Conservation (phyloP, 768 basidiomycete genomes). For the Tephrocybe sp. region DNA sequence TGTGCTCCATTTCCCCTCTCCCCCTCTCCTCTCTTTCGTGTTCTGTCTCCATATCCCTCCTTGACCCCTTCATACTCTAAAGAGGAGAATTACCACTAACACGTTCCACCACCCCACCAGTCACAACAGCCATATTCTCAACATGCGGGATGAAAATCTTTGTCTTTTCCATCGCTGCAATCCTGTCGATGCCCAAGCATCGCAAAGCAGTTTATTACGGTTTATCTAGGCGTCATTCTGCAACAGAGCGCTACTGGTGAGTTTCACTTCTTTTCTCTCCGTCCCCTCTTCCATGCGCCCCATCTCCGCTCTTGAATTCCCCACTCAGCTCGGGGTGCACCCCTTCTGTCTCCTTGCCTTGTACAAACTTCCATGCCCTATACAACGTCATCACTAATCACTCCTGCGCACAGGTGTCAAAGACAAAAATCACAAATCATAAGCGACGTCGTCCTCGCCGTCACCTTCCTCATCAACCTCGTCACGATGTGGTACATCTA, state of each 20-base stretch:
- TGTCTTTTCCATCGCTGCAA: conserved; percentile 75
- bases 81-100: conserved; percentile 8
- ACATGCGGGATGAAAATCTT: conserved; percentile 86
- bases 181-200: conserved; percentile 82
- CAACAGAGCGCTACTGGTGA: conserved; percentile 45
- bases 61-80: no score
- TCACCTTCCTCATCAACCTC: conserved; percentile 73
- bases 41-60: no score
- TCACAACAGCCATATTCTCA: conserved; percentile 86
- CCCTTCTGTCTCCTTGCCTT: no score
- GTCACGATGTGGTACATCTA: conserved; percentile 85
- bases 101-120: conserved; percentile 42
- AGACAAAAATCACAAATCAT: conserved; percentile 58
- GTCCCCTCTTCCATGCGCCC: conserved; percentile 9
- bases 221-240: conserved; percentile 86
- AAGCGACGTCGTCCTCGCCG: conserved; percentile 63
- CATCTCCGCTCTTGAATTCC: no score
- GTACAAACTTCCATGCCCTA: no score
- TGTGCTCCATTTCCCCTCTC: background rate
- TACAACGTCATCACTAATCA: background rate
- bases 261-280: background rate
- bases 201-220: conserved; percentile 92
- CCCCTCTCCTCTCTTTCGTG: background rate
- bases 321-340: no score
- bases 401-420: conserved; percentile 30